phyloP scores from a whole-genome alignment of 1,139 yeast species.

The Suhomyces anneliseae region DNA sequence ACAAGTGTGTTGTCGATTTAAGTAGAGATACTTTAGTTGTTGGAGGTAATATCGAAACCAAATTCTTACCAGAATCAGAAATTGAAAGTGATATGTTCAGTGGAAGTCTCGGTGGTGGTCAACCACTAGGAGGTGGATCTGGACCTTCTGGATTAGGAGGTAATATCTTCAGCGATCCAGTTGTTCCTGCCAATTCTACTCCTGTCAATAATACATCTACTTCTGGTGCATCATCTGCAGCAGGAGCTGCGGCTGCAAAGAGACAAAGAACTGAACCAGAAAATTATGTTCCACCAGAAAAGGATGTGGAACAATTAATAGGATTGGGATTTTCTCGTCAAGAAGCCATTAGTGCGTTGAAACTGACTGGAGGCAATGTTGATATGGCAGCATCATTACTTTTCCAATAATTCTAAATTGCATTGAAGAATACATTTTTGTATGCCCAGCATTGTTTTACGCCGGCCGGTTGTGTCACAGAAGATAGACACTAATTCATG shows the following conservation, averaged over 20 bases:
- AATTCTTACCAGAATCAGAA: slow-evolving; percentile 73
- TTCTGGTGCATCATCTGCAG: slow-evolving; percentile 25
- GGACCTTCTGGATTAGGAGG: slow-evolving; percentile 31
- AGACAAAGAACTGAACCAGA: slow-evolving; percentile 20
- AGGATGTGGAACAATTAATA: slow-evolving; percentile 53
- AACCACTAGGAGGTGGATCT: slow-evolving; percentile 5
- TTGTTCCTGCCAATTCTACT: slow-evolving; percentile 9
- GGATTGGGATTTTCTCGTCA: slow-evolving; percentile 69
- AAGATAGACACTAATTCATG: too few relatives aligned
- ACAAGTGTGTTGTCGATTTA: slow-evolving; percentile 80
- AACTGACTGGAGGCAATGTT: slow-evolving; percentile 68
- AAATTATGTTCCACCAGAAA: slow-evolving; percentile 32
- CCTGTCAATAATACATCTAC: slow-evolving; percentile 8
- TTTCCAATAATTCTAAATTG: slow-evolving; percentile 34
- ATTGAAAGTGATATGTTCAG: not conserved
- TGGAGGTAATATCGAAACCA: slow-evolving; percentile 67
- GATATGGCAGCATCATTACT: slow-evolving; percentile 83
- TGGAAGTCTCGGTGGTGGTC: not conserved
- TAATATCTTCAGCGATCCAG: slow-evolving; percentile 30
- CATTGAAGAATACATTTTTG: too few relatives aligned
- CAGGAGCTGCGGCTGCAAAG: slow-evolving; percentile 26
- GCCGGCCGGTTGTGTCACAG: too few relatives aligned
- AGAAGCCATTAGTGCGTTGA: slow-evolving; percentile 67
- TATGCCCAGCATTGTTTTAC: too few relatives aligned
- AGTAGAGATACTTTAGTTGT: slow-evolving; percentile 64